Conservation (phyloP, 441 rosid genomes). For the Pelargonium australe region DNA sequence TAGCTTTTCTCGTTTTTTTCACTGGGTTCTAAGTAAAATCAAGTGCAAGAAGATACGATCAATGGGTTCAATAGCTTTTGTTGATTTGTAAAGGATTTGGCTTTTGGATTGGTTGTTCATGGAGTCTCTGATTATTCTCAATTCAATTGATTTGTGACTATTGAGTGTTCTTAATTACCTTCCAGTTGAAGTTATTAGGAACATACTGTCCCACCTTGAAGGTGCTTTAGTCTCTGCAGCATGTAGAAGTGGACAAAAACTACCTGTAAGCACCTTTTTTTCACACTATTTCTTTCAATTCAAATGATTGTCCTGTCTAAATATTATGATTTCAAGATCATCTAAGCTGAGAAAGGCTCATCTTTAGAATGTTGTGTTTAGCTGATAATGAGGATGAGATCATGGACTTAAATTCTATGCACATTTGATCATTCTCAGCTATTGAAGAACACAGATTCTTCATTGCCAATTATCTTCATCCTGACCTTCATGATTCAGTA, state of each 20-base stretch:
- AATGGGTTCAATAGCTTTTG: neutral
- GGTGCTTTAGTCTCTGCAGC: constrained; percentile 62
- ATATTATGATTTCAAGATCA: constrained; percentile 65
- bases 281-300: constrained; percentile 50
- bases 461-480: constrained; percentile 34
- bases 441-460: constrained; percentile 4
- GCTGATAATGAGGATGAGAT: constrained; percentile 53
- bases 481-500: too few species aligned
- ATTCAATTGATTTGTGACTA: constrained; percentile 8
- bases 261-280: constrained; percentile 38
- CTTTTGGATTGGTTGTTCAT: neutral
- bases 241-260: constrained; percentile 71
- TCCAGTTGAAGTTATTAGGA: constrained; percentile 60
- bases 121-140: neutral
- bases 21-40: too few species aligned
- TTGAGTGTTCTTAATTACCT: constrained; percentile 18
- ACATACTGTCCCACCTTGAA: constrained; percentile 45
- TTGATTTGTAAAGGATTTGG: constrained; percentile 4
- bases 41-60: too few species aligned
- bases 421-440: constrained; percentile 43
- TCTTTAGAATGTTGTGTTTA: constrained; percentile 62
- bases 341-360: constrained; percentile 58
- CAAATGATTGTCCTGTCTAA: constrained; percentile 49
- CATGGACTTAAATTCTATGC: constrained; percentile 59
- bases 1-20: too few species aligned